Conservation (phyloP, 2,329 filamentous ascomycete genomes). For the Blastomyces silverae region DNA sequence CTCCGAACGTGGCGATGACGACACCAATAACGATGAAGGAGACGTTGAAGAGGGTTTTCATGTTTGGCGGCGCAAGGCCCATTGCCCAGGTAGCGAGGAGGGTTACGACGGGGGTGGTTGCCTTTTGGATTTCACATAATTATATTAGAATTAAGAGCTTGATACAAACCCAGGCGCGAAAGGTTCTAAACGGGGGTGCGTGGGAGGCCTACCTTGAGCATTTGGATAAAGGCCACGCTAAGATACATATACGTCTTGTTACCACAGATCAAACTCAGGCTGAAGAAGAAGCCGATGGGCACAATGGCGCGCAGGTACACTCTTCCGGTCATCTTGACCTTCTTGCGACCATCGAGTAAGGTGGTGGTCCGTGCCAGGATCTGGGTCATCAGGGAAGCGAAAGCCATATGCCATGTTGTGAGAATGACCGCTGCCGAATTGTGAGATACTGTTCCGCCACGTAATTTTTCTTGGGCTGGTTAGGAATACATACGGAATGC, state of each 20-base stretch:
- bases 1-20: constrained; percentile 86
- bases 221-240: constrained; percentile 95
- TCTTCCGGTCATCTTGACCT: constrained; percentile 91
- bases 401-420: constrained; percentile 91
- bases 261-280: constrained; percentile 88
- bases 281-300: constrained; percentile 93
- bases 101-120: constrained; percentile 89
- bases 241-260: constrained; percentile 95
- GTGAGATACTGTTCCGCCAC: constrained; percentile 19
- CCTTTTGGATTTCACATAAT: constrained; percentile 45
- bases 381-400: constrained; percentile 92
- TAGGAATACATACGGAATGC: constrained; percentile 42
- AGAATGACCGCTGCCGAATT: constrained; percentile 52
- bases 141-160: neutral
- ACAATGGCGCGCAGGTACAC: constrained; percentile 91
- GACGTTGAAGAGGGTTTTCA: constrained; percentile 86
- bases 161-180: constrained; percentile 19
- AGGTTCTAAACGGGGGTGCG: neutral
- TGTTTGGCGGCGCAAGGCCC: constrained; percentile 73
- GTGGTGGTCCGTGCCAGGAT: constrained; percentile 82
- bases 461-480: constrained; percentile 14
- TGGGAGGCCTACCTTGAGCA: constrained; percentile 75
- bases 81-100: constrained; percentile 83
- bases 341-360: constrained; percentile 87
- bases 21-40: constrained; percentile 93